These are phyloP conservation scores for Kuraishia floccosa DNA, from an alignment of 805 yeast genomes.

Conservation along the genomic window DNA sequence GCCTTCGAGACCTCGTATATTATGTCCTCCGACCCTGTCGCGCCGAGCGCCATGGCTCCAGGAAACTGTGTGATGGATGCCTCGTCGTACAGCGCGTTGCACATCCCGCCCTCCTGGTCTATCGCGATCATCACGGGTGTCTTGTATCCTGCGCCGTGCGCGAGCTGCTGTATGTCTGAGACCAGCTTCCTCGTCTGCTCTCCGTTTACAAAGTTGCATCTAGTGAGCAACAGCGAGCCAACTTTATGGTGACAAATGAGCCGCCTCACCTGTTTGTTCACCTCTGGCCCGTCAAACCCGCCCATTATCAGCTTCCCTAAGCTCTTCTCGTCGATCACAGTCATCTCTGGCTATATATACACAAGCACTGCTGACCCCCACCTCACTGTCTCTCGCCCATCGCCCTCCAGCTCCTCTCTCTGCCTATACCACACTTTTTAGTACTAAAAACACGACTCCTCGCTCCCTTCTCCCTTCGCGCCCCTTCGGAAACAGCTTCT, in stretches of 20 bases:
- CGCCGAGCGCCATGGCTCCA: conserved; percentile 54
- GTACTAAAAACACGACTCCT: no score
- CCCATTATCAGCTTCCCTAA: conserved; percentile 45
- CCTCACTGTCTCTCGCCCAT: not conserved
- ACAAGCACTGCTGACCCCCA: no score
- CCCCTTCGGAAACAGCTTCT: no score
- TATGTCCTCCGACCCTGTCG: conserved; percentile 35
- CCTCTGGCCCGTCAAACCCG: conserved; percentile 46
- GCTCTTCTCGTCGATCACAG: not conserved
- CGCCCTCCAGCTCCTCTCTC: no score
- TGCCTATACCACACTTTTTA: no score
- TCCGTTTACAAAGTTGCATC: conserved; percentile 38
- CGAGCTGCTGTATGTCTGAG: conserved; percentile 43
- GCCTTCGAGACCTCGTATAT: conserved; percentile 44
- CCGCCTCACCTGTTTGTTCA: conserved; percentile 39
- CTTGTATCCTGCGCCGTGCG: conserved; percentile 34
- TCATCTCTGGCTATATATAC: no score
- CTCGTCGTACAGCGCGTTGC: conserved; percentile 44
- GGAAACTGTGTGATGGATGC: conserved; percentile 45
- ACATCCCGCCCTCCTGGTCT: conserved; percentile 57
- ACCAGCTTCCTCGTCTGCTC: conserved; percentile 37
- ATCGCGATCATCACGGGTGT: conserved; percentile 45
- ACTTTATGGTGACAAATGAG: conserved; percentile 39
- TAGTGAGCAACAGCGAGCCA: conserved; percentile 37
- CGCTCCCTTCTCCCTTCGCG: no score